Evolutionary conservation across 2,329 filamentous ascomycete genomes (phyloP), one percentile per base, ranked within the genome.

Genomic region (Fusarium zealandicum): DNA sequence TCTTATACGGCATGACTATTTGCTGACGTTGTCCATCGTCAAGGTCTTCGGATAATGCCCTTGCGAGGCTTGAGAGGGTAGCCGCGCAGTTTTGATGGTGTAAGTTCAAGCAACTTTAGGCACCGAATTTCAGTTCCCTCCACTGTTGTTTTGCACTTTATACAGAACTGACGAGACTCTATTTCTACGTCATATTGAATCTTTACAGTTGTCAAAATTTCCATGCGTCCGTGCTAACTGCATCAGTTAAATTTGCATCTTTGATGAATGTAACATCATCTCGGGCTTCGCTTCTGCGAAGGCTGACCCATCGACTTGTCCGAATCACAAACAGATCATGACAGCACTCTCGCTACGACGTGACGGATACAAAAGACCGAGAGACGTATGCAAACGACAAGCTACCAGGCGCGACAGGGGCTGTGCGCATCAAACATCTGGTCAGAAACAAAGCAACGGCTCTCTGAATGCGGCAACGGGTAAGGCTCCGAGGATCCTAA

Each of bases 211-310:
- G 16, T 40, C 43, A 47, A 39, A 32, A 33, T 33, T 44, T 38
- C 25, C 31, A 40, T 16, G 49, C 40, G 17, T 40, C 35, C 17
- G 52, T 40, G 41, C 43, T 39, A 47, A 22, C 16, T 47, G 43
- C 45, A 56, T 12, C 54, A 52, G 22, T 42, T 57, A 64, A 47
- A 59, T 56, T 38, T 18, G 50, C 50, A 41, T 41, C 16, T 46
- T 30, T 27, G 32, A 13, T 27, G 32, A 13, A 51, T 56, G 44
- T 33, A 56, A 50, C 48, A 41, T 48, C 17, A 49, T 46, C 38
- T 48, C 20, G 44, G 48, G 20, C 47, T 22, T 18, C 16, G 20
- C 47, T 22, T 18, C 16, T 42, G 28, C 40, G 52, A 45, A 28
- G 10, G 32, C 27, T 33, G 12, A 18, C 22, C 6, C 14, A 37